Conservation (phyloP, 140 eudicot genomes). For the Artemisia princeps region DNA sequence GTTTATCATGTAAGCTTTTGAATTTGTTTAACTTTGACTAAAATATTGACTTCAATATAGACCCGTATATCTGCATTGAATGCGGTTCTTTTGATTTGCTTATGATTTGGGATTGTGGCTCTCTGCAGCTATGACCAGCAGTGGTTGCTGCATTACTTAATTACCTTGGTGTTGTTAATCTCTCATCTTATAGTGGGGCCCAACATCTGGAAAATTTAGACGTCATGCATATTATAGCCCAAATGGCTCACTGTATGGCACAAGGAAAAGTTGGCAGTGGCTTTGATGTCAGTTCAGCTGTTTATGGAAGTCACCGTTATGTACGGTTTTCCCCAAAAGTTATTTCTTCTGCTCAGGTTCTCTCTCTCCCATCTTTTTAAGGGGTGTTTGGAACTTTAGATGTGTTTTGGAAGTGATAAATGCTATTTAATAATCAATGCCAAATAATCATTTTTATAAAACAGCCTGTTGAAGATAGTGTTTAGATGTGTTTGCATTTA, state of each 20-base stretch:
- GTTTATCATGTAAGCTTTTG: too few relatives aligned
- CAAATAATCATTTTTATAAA: background rate
- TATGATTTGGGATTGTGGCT: too few relatives aligned
- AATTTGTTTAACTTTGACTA: too few relatives aligned
- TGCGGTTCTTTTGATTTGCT: too few relatives aligned
- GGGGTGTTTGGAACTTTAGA: background rate
- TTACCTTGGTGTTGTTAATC: constrained; percentile 69
- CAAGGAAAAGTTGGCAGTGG: constrained; percentile 98
- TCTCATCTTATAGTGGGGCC: constrained; percentile 31
- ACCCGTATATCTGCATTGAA: too few relatives aligned
- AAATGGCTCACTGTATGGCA: constrained; percentile 86
- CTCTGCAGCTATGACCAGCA: constrained; percentile 41
- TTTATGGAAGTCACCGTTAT: constrained; percentile 92
- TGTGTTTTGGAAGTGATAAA: background rate
- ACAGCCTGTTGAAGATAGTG: background rate
- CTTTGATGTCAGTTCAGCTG: constrained; percentile 86
- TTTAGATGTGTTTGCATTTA: background rate
- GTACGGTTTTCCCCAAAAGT: constrained; percentile 85
- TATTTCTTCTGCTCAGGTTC: constrained; percentile 86
- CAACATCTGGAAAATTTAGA: constrained; percentile 51
- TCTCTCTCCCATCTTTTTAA: constrained; percentile 10
- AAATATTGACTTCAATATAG: too few relatives aligned
- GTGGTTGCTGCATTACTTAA: constrained; percentile 88
- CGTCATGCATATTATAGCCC: constrained; percentile 75
- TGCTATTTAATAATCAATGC: background rate